Evolutionary conservation across 2,329 filamentous ascomycete genomes (phyloP), one percentile per base, ranked within the genome.

Genomic region (Penicillium sp.): DNA sequence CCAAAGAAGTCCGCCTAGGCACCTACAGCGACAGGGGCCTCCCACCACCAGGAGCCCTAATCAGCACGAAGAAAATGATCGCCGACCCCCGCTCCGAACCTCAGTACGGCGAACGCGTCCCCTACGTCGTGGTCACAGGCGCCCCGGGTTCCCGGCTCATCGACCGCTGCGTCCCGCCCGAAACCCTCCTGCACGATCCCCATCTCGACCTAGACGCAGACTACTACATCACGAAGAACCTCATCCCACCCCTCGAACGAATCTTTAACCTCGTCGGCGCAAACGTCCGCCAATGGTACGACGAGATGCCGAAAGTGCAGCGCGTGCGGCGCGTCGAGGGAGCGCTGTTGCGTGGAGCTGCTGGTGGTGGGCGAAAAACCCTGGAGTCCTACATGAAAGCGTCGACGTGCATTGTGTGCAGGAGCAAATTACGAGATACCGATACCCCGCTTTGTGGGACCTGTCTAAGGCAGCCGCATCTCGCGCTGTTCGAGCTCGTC

Each of bases 211-310:
- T 98, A 17, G 93, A 98, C 63, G 84, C 90, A 0, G 89, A 96
- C 59, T 98, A 98, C 70, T 98, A 98, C 72, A 97, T 98, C 61
- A 82, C 80, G 17, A 97, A 96, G 73, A 97, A 96, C 64, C 66
- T 98, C 8, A 94, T 98, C 43, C 93, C 93, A 5, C 93, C 93
- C 0, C 77, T 98, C 0, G 91, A 97, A 68, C 84, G 93, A 26
- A 96, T 98, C 56, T 96, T 98, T 74, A 95, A 93, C 62, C 83
- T 98, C 3, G 87, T 97, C 2, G 93, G 93, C 6, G 93, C 89
- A 28, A 95, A 93, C 64, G 87, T 97, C 0, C 75, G 87, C n/a
- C 79, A 81, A 51, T 98, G 93, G 93, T 97, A 89, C 63, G 88
- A 95, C 55, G 89, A 96, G 69, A 94, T 97, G 88, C 91, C 91